Conservation (phyloP, 2,329 filamentous ascomycete genomes). For the Neonectria punicea region DNA sequence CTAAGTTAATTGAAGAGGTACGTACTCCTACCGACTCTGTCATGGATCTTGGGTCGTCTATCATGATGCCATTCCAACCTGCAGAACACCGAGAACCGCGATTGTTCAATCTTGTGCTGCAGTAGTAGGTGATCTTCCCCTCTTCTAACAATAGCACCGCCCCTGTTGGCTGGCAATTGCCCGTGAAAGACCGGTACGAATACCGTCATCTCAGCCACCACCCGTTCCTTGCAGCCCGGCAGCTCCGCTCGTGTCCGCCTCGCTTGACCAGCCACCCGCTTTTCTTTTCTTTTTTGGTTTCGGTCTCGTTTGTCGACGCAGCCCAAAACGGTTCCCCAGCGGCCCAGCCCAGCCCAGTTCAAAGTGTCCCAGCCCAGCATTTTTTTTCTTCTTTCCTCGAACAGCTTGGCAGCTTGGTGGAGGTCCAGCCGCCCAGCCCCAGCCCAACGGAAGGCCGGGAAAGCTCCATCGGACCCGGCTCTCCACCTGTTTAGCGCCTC, state of each 20-base stretch:
- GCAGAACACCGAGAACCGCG: neutral
- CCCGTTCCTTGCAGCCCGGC: constrained; percentile 28
- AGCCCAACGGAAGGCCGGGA: constrained; percentile 12
- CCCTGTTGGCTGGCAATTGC: neutral
- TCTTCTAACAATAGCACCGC: neutral
- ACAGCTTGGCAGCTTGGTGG: neutral
- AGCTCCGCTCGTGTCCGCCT: constrained; percentile 24
- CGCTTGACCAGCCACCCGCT: constrained; percentile 27
- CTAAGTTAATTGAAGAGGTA: constrained; percentile 6
- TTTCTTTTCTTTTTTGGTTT: neutral
- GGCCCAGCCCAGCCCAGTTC: neutral
- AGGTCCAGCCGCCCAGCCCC: constrained; percentile 2
- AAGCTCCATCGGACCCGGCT: constrained; percentile 6
- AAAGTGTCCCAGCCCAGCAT: neutral
- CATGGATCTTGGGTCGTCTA: constrained; percentile 1
- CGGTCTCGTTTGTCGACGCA: neutral
- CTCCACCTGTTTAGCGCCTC: constrained; percentile 16
- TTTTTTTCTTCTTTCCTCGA: neutral
- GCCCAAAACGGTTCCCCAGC: constrained; percentile 1
- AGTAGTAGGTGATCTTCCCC: neutral
- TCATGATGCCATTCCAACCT: constrained; percentile 9
- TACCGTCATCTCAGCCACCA: constrained; percentile 14
- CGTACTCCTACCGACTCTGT: neutral
- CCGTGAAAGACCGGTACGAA: neutral
- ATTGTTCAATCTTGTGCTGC: neutral